A percentile compares a stretch with the other conserved stretches of the same genome.
Evolutionary conservation across 2,329 filamentous ascomycete species (phyloP).

Genomic region (Penicillium sumatraense): DNA sequence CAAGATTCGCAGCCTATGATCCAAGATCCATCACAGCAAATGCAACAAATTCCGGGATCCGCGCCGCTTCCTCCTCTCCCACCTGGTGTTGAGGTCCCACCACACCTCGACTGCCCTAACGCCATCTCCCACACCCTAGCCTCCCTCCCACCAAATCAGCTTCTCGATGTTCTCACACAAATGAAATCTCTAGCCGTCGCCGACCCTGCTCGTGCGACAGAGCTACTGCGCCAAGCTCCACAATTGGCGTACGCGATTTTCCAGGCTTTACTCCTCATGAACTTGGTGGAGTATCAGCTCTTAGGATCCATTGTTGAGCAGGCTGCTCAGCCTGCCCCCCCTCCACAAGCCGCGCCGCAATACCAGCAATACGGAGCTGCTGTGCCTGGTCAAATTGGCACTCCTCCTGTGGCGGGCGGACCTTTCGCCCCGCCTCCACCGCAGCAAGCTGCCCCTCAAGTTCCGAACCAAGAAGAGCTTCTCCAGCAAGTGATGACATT

Average conservation of each 20-base stretch:
- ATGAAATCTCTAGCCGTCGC: conserved; percentile 88
- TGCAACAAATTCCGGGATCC: conserved; percentile 48
- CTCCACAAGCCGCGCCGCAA: conserved; percentile 44
- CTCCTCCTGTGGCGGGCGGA: conserved; percentile 54
- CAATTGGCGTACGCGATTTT: conserved; percentile 95
- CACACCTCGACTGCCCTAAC: conserved; percentile 82
- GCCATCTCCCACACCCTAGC: conserved; percentile 90
- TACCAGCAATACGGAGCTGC: conserved; percentile 42
- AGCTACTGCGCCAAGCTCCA: conserved; percentile 84
- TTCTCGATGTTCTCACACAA: conserved; percentile 90
- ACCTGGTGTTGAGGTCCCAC: conserved; percentile 79
- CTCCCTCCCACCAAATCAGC: conserved; percentile 81
- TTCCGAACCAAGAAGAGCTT: conserved; percentile 70
- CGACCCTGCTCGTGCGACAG: conserved; percentile 81
- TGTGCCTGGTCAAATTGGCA: conserved; percentile 53
- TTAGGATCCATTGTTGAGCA: conserved; percentile 80
- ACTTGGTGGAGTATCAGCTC: conserved; percentile 82
- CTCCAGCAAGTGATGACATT: conserved; percentile 82
- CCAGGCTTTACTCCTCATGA: conserved; percentile 89
- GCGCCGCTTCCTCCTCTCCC: conserved; percentile 77
- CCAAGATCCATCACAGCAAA: conserved; percentile 43
- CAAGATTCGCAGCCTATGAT: conserved; percentile 40
- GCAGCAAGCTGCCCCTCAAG: conserved; percentile 44
- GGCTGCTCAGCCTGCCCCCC: conserved; percentile 49
- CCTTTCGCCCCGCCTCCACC: conserved; percentile 52